Percentiles rank a stretch among this genome's conserved stretches.
These are phyloP conservation scores for Podila epicladia DNA, from an alignment of 192 early-diverging fungal genomes.

Conservation along the genomic window DNA sequence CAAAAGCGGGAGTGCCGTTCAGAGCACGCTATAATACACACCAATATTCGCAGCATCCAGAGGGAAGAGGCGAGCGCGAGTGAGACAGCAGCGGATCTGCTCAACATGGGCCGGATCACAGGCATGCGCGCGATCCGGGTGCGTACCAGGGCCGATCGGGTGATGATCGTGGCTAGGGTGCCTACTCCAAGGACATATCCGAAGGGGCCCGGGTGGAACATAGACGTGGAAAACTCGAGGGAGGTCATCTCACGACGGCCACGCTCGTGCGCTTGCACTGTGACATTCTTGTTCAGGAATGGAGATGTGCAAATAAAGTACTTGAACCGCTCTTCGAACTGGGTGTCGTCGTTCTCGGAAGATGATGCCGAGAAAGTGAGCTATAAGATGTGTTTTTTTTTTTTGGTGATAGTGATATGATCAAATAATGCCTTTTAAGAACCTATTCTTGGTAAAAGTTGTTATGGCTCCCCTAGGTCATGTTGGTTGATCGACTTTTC, in stretches of 20 bases:
- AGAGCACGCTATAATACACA: background rate
- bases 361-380: constrained; percentile 59
- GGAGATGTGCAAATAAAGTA: constrained; percentile 68
- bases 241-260: constrained; percentile 34
- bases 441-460: too few species aligned
- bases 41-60: constrained; percentile 45
- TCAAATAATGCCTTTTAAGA: background rate
- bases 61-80: constrained; percentile 25
- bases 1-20: constrained; percentile 1
- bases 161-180: constrained; percentile 22
- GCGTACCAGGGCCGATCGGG: constrained; percentile 21
- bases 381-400: constrained; percentile 21
- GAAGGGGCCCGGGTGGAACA: constrained; percentile 31
- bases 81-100: constrained; percentile 23
- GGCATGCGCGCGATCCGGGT: constrained; percentile 22
- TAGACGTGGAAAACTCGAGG: constrained; percentile 21
- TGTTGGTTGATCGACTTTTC: background rate
- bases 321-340: constrained; percentile 68
- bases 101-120: constrained; percentile 20
- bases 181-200: constrained; percentile 38
- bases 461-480: background rate
- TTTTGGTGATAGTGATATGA: background rate
- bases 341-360: constrained; percentile 57
- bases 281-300: constrained; percentile 56
- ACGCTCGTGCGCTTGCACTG: constrained; percentile 53